Base-by-base conservation (phyloP, 140 eudicot genomes). In the Anethum foeniculum region DNA sequence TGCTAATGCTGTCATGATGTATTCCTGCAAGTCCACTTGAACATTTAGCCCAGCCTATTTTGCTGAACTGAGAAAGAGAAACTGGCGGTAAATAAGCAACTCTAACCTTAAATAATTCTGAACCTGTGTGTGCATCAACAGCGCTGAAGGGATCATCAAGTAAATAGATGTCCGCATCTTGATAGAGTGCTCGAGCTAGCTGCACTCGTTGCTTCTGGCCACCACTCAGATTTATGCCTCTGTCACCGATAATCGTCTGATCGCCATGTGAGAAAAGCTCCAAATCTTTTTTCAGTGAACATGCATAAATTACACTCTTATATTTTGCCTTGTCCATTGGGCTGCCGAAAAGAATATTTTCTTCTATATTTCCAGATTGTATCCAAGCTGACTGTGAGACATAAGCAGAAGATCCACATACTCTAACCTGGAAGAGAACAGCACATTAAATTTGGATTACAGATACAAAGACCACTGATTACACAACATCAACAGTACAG, bases 141-240 rank as follows among this genome's bases (percentile, higher is more conserved):
- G 93, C 93, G 82, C 93, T 90, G 65, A 90, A 90, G 58, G 93
- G 93, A 81, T 90, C 93, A 79, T 90, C 93, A 62, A 87, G 91
- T 13, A 90, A 78, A 85, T 87, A 87, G 28, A 90, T 87, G 32
- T 90, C 93, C 12, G 93, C 93, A 76, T 90, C 91, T 80, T 90
- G 90, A 84, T 90, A 90, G 15, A 90, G 84, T 38, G 93, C 93
- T 79, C 93, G 80, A 38, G 93, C 93, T 67, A 90, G 91, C 80
- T 90, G 93, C 62, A 90, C 88, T 11, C 93, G 71, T 80, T 90
- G 93, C 85, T 90, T 90, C 84, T 90, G 93, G 43, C 93, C 93
- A 76, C 91, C 93, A 76, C 93, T 90, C 47, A 90, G 81, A 76
- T 90, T 87, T 64, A 90, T 85, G 80, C 93, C 93, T 82, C 93